A percentile compares a stretch with the other conserved stretches of the same genome.
Evolutionary conservation across 2,329 filamentous ascomycete species (phyloP).

Genomic region (Penicillium hordei): DNA sequence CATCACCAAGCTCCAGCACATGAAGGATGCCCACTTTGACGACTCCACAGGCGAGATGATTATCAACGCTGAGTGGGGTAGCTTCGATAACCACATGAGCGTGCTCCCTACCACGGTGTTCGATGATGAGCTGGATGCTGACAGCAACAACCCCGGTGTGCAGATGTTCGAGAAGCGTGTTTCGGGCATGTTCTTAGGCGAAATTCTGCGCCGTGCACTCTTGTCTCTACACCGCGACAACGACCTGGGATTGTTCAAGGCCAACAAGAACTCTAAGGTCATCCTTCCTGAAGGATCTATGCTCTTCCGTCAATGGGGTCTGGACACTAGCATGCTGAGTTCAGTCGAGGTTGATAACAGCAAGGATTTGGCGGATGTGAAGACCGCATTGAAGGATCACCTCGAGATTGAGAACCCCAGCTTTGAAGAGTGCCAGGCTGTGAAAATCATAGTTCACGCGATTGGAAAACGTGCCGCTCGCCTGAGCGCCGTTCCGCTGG

Average conservation of each 20-base stretch:
- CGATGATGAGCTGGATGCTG: constrained; percentile 73
- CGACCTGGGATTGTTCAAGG: constrained; percentile 69
- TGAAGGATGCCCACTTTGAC: constrained; percentile 64
- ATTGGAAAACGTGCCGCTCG: constrained; percentile 86
- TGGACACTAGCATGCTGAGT: constrained; percentile 88
- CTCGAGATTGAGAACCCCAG: constrained; percentile 75
- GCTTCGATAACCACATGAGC: constrained; percentile 90
- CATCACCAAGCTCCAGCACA: constrained; percentile 69
- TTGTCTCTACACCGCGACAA: constrained; percentile 70
- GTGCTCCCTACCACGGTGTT: constrained; percentile 84
- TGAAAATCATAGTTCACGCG: constrained; percentile 78
- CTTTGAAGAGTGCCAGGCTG: constrained; percentile 80
- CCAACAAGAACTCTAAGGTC: constrained; percentile 72
- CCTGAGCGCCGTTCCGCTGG: constrained; percentile 83
- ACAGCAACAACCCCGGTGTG: constrained; percentile 85
- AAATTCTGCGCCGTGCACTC: constrained; percentile 79
- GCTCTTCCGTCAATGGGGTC: constrained; percentile 78
- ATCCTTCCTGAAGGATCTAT: constrained; percentile 64
- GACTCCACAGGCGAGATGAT: constrained; percentile 88
- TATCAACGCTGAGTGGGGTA: constrained; percentile 97
- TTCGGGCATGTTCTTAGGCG: constrained; percentile 96
- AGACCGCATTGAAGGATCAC: constrained; percentile 73
- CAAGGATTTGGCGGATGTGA: constrained; percentile 68
- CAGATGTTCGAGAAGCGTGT: constrained; percentile 99
- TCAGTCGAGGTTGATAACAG: constrained; percentile 79